Evolutionary conservation across 1,284 basidiomycete species (phyloP), one percentile per base, ranked within the genome.

Genomic region (Bjerkandera adusta): DNA sequence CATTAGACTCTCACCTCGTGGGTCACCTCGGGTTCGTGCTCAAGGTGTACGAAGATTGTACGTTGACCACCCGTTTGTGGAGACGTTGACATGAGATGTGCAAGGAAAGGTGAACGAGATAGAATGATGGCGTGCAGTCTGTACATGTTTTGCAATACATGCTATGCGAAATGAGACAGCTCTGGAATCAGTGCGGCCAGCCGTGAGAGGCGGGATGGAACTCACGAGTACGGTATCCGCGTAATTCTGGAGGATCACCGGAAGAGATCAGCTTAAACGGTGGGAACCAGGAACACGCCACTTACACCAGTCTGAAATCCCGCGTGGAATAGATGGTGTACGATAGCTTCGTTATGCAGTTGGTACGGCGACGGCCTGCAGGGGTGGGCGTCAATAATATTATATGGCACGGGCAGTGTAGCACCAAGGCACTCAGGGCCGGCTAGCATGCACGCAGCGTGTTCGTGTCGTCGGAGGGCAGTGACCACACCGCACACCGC

Each of bases 41-140:
- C 82, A 54, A 92, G 70, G 51, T 82, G 76, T 46, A 92, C 79
- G 62, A 84, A 85, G 54, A 93, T 79, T 50, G 75, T 71, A 52
- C 81, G 76, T 59, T 83, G 79, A 16, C 76, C 79, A 53, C 72
- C 73, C 61, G 79, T 49, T 66, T 73, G 77, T 50, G 81, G 76
- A 49, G 86, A 77, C 55, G 87, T 82, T 53, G 83, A 83, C 81
- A 94, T 88, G 56, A 92, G 71, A 63, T 91, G 89, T 34, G 84
- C 86, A 57, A 93, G 78, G 67, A 82, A 90, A 36, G 92, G 90
- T 29, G 89, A 92, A 46, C 87, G 84, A 47, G 89, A 89, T 50
- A 94, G 75, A 57, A 92, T 85, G 65, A 94, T 85, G 56, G 84
- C 79, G 65, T 90, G 87, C 43, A 89, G 76, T 50, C 81, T 79